Evolutionary conservation across 352 stramenopile species (phyloP).

Genomic region (Thalassiosira hispida): DNA sequence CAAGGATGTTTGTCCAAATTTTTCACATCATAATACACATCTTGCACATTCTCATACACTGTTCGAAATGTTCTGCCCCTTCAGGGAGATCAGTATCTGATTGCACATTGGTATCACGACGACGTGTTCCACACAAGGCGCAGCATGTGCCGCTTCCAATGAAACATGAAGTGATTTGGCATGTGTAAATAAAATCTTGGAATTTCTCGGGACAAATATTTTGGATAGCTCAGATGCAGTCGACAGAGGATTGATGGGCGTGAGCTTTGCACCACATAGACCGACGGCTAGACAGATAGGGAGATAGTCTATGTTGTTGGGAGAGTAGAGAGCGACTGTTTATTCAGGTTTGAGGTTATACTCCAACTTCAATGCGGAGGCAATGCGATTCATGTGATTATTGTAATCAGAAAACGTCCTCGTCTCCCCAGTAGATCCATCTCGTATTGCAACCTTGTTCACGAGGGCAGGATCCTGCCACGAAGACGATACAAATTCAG

Average conservation of each 20-base stretch:
- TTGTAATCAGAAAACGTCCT: conserved; percentile 76
- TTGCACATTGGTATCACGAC: conserved; percentile 74
- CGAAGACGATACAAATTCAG: conserved; percentile 67
- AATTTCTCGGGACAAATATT: conserved; percentile 72
- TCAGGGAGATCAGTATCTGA: conserved; percentile 49
- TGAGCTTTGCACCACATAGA: conserved; percentile 79
- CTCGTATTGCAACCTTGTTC: conserved; percentile 67
- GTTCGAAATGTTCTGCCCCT: conserved; percentile 60
- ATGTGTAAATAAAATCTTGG: conserved; percentile 80
- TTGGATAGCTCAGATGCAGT: conserved; percentile 71
- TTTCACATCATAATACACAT: conserved; percentile 37
- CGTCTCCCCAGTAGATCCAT: conserved; percentile 71
- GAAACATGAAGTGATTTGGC: conserved; percentile 70
- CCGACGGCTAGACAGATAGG: conserved; percentile 77
- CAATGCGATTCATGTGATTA: conserved; percentile 56
- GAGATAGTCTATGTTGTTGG: conserved; percentile 86
- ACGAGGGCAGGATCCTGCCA: conserved; percentile 54
- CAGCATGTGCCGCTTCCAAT: conserved; percentile 67
- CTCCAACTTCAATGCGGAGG: conserved; percentile 63
- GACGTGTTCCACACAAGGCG: conserved; percentile 62
- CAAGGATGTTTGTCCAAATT: conserved; percentile 60
- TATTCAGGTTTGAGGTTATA: conserved; percentile 59
- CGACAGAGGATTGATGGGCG: conserved; percentile 85
- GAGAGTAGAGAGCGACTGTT: conserved; percentile 74
- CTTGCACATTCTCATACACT: conserved; percentile 16